phyloP scores from a whole-genome alignment of 2,329 filamentous ascomycete species.

The Aaosphaeria pasadenensis region DNA sequence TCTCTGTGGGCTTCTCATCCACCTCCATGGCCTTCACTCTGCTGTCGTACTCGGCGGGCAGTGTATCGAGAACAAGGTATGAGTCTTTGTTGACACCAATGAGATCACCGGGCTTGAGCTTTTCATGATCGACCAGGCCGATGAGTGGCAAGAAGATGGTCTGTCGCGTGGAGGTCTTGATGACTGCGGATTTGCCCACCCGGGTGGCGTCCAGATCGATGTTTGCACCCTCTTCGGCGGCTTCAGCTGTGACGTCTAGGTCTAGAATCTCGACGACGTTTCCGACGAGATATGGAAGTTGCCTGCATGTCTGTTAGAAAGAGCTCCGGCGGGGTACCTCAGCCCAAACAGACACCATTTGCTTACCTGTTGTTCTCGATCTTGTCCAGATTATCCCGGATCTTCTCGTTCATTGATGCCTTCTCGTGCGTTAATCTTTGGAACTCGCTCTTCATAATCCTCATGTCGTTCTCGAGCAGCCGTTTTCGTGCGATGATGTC shows the following conservation, averaged over 20 bases:
- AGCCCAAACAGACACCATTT: background rate
- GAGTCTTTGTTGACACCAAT: constrained; percentile 99
- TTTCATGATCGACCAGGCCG: constrained; percentile 91
- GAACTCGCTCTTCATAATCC: constrained; percentile 98
- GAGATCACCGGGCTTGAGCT: constrained; percentile 90
- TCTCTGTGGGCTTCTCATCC: constrained; percentile 98
- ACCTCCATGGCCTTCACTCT: constrained; percentile 99
- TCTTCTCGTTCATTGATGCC: constrained; percentile 94
- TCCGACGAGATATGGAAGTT: constrained; percentile 96
- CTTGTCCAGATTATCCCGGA: constrained; percentile 98
- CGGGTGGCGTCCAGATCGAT: constrained; percentile 96
- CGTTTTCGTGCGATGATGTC: constrained; percentile 90
- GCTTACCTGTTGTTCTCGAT: constrained; percentile 94
- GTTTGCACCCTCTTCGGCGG: constrained; percentile 95
- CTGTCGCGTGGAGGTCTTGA: constrained; percentile 97
- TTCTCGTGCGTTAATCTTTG: constrained; percentile 95
- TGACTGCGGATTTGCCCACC: constrained; percentile 96
- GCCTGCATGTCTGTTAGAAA: constrained; percentile 52
- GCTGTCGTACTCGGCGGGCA: constrained; percentile 97
- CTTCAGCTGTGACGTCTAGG: constrained; percentile 92
- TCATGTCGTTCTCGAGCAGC: constrained; percentile 92
- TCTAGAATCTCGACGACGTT: constrained; percentile 98
- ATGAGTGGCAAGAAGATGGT: constrained; percentile 98
- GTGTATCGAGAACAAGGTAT: constrained; percentile 92
- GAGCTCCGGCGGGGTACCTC: background rate